Conservation (phyloP, 176 grass and related monocot genomes). For the Dactylis glomerata region DNA sequence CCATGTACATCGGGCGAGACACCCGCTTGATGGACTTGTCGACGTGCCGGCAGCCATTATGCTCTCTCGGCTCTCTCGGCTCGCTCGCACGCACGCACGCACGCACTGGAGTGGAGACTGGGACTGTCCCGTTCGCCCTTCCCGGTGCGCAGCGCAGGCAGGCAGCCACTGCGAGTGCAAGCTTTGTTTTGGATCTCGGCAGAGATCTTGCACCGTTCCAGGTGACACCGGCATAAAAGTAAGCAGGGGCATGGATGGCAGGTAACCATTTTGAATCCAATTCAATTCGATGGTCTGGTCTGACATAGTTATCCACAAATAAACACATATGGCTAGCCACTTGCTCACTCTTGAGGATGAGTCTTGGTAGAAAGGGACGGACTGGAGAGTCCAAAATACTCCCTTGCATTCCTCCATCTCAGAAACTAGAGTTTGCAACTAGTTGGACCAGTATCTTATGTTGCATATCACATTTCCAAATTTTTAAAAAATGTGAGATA, state of each 20-base stretch:
- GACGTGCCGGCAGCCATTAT: not conserved
- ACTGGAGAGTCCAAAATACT: no score
- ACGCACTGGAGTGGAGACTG: no score
- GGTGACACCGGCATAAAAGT: slow-evolving; percentile 30
- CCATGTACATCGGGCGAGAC: not conserved
- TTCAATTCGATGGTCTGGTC: not conserved
- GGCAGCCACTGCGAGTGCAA: not conserved
- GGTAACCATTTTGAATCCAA: not conserved
- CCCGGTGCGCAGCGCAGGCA: not conserved
- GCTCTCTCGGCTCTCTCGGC: not conserved
- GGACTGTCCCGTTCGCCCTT: not conserved
- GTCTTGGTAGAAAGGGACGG: no score
- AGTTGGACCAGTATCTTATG: no score
- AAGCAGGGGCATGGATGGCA: not conserved
- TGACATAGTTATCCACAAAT: not conserved
- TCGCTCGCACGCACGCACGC: not conserved
- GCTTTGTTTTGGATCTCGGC: not conserved
- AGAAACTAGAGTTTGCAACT: no score
- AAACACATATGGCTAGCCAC: not conserved
- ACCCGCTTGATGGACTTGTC: not conserved
- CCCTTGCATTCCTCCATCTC: no score
- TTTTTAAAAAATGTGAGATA: no score
- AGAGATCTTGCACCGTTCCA: slow-evolving; percentile 21
- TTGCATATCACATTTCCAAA: no score
- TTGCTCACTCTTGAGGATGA: not conserved